A percentile compares a stretch with the other conserved stretches of the same genome.
Evolutionary conservation across 1,284 basidiomycete species (phyloP).

Genomic region (Boletellus deceptivus): DNA sequence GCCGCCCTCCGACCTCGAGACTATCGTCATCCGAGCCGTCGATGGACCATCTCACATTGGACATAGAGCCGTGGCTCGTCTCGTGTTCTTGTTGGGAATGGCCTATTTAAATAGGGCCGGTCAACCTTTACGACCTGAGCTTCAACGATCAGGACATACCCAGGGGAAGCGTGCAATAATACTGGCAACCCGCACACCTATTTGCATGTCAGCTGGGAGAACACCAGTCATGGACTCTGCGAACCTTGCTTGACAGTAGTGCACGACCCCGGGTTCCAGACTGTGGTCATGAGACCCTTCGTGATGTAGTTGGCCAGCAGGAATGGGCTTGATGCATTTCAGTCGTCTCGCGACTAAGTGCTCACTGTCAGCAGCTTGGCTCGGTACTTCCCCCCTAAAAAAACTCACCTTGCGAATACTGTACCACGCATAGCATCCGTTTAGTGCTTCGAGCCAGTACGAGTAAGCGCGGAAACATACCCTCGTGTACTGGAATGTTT

Average conservation of each 20-base stretch:
- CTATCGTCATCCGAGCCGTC: slow-evolving; percentile 44
- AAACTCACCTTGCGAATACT: slow-evolving; percentile 27
- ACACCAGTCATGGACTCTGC: slow-evolving; percentile 2
- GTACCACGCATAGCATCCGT: not conserved
- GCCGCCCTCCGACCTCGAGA: slow-evolving; percentile 52
- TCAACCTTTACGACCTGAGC: not conserved
- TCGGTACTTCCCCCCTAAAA: not conserved
- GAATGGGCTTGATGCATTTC: slow-evolving; percentile 46
- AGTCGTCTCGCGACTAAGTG: slow-evolving; percentile 46
- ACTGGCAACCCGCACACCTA: slow-evolving; percentile 54
- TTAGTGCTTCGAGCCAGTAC: not conserved
- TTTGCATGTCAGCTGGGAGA: not conserved
- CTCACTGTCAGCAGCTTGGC: not conserved
- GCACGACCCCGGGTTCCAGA: slow-evolving; percentile 38
- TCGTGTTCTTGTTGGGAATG: slow-evolving; percentile 58
- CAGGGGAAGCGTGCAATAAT: slow-evolving; percentile 53
- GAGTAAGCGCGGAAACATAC: slow-evolving; percentile 21
- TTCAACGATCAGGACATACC: slow-evolving; percentile 33
- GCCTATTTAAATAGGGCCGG: slow-evolving; percentile 34
- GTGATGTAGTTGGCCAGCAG: slow-evolving; percentile 41
- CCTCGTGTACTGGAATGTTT: slow-evolving; percentile 47
- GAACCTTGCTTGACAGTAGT: slow-evolving; percentile 50
- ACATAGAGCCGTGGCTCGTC: slow-evolving; percentile 62
- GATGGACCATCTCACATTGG: slow-evolving; percentile 51
- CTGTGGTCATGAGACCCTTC: slow-evolving; percentile 48